phyloP scores from a whole-genome alignment of 139 green algal species.

The Marvania coccoides region DNA sequence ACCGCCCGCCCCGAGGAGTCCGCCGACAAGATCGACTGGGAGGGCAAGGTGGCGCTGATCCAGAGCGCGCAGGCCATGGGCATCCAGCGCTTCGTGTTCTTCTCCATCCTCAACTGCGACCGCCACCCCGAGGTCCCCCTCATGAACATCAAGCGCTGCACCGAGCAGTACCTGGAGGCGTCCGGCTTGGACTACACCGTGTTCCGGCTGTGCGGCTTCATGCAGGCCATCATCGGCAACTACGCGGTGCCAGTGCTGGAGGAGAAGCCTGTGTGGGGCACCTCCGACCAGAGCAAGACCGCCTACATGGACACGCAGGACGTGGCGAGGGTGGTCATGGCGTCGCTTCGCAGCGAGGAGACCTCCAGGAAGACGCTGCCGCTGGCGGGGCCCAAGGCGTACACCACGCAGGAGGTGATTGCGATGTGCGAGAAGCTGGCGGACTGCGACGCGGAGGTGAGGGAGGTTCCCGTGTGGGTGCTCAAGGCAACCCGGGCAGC shows the following conservation, averaged over 20 bases:
- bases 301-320: conserved; percentile 94
- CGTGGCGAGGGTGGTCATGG: conserved; percentile 78
- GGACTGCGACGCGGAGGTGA: conserved; percentile 69
- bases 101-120: conserved; percentile 94
- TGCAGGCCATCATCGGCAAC: conserved; percentile 96
- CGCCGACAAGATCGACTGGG: conserved; percentile 85
- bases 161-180: conserved; percentile 83
- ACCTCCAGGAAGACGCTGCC: conserved; percentile 68
- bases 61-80: conserved; percentile 95
- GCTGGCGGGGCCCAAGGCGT: conserved; percentile 85
- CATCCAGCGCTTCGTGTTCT: conserved; percentile 96
- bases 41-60: conserved; percentile 96
- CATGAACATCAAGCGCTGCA: conserved; percentile 91
- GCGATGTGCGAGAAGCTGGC: conserved; percentile 85
- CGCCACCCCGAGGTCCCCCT: conserved; percentile 86
- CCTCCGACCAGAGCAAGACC: conserved; percentile 81
- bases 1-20: conserved; percentile 94
- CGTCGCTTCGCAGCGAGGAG: conserved; percentile 67
- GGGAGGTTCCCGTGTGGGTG: conserved; percentile 83
- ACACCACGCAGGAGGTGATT: conserved; percentile 87
- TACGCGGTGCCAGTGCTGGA: conserved; percentile 98
- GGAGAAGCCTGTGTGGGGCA: conserved; percentile 94
- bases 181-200: conserved; percentile 86
- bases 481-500: conserved; percentile 71
- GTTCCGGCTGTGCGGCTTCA: conserved; percentile 93